Percentiles rank a stretch among this genome's conserved stretches.
These are phyloP conservation scores for Globisporangium polare DNA, from an alignment of 352 stramenopile species.

Conservation along the genomic window DNA sequence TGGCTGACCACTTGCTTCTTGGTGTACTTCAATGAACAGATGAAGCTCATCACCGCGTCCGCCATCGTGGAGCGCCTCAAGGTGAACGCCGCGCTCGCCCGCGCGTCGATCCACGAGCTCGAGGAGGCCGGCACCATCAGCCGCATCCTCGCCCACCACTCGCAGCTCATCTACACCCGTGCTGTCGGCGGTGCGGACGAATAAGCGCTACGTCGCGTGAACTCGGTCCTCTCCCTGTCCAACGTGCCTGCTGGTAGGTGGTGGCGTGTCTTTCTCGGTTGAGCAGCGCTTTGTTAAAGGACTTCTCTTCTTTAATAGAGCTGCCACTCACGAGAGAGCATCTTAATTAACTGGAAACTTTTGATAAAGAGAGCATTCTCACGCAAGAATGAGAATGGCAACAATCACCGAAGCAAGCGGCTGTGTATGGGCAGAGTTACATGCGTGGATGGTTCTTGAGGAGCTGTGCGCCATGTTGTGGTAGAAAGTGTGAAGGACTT, in stretches of 20 bases:
- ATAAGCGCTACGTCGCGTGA: conserved; percentile 21
- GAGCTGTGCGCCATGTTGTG: conserved; percentile 2
- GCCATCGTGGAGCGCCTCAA: conserved; percentile 99
- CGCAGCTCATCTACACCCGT: conserved; percentile 99
- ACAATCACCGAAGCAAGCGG: not conserved
- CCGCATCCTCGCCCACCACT: conserved; percentile 92
- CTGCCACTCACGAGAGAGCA: conserved; percentile 1
- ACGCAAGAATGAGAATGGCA: not conserved
- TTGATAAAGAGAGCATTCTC: conserved; percentile 1
- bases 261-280: not conserved
- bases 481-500: conserved; percentile 16
- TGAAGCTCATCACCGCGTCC: conserved; percentile 99
- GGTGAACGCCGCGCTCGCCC: conserved; percentile 97
- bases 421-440: not conserved
- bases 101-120: conserved; percentile 95
- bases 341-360: conserved; percentile 11
- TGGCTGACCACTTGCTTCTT: not conserved
- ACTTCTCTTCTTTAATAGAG: conserved; percentile 2
- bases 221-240: conserved; percentile 14
- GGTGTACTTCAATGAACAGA: conserved; percentile 37
- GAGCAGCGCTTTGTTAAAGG: not conserved
- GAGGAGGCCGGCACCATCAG: conserved; percentile 96
- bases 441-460: not conserved
- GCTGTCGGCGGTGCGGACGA: conserved; percentile 80
- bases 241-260: conserved; percentile 2